Percentiles rank a stretch among this genome's conserved stretches.
Conservation (phyloP, 2,329 filamentous ascomycete species). For the Beauveria pseudobassiana region DNA sequence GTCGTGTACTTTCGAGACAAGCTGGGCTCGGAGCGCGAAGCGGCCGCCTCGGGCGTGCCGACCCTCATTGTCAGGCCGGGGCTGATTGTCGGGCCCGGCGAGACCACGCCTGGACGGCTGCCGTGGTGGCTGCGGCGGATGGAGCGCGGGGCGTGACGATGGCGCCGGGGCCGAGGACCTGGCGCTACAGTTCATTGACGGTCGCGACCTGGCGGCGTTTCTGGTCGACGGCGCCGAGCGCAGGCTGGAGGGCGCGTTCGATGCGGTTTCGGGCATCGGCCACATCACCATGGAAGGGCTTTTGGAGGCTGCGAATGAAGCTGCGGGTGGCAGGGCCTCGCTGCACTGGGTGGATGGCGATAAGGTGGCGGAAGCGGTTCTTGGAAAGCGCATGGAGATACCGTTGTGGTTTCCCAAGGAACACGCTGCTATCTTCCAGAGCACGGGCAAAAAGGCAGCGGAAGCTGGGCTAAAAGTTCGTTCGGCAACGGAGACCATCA, state of each 20-base stretch:
- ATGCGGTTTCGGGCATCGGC: background rate
- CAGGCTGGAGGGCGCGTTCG: conserved; percentile 3
- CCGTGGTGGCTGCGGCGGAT: conserved; percentile 11
- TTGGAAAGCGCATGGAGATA: conserved; percentile 6
- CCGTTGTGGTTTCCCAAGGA: conserved; percentile 10
- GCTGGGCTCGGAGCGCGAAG: conserved; percentile 4
- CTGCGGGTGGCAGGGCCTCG: background rate
- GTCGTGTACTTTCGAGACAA: conserved; percentile 11
- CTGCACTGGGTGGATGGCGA: conserved; percentile 11
- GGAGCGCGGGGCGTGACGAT: conserved; percentile 10
- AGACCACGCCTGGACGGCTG: conserved; percentile 2
- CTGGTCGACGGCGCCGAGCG: conserved; percentile 11
- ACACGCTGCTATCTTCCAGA: background rate
- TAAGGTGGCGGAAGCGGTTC: background rate
- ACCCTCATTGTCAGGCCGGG: conserved; percentile 9
- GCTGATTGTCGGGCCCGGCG: conserved; percentile 11
- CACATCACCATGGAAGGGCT: conserved; percentile 5
- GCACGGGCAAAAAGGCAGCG: background rate
- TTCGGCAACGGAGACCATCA: conserved; percentile 1
- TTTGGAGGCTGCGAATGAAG: conserved; percentile 5
- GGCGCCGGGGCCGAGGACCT: conserved; percentile 12
- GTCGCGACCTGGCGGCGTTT: conserved; percentile 12
- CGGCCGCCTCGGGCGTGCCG: background rate
- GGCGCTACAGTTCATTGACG: conserved; percentile 13
- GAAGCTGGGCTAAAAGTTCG: conserved; percentile 8